These are phyloP conservation scores for Cercospora beticola DNA, from an alignment of 2,329 filamentous ascomycete species.

Conservation along the genomic window DNA sequence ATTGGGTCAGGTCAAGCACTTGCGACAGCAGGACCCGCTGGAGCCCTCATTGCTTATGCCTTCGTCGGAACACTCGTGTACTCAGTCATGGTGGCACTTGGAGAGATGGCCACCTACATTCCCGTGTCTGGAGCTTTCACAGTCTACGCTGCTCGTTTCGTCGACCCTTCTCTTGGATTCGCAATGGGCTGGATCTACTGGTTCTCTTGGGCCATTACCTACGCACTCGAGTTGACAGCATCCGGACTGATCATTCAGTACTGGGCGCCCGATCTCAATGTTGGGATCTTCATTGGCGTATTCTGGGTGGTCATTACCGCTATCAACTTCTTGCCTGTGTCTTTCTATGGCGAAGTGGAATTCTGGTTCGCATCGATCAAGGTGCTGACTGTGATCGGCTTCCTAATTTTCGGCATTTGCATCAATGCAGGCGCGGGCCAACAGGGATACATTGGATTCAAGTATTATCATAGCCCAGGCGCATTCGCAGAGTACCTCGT, in stretches of 20 bases:
- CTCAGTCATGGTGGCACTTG: constrained; percentile 50
- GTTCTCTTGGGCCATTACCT: constrained; percentile 46
- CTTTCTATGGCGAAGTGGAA: constrained; percentile 55
- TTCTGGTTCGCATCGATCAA: constrained; percentile 56
- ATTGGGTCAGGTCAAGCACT: constrained; percentile 43
- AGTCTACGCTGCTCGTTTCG: constrained; percentile 49
- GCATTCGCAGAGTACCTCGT: constrained; percentile 42
- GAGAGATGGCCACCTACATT: constrained; percentile 63
- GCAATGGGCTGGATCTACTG: constrained; percentile 51
- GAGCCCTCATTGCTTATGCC: constrained; percentile 46
- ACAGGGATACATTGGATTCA: constrained; percentile 60
- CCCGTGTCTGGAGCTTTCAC: constrained; percentile 57
- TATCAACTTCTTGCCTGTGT: constrained; percentile 53
- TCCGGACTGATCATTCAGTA: constrained; percentile 43
- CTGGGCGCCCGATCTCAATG: constrained; percentile 44
- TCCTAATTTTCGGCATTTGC: constrained; percentile 44
- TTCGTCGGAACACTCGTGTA: constrained; percentile 50
- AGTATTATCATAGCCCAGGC: constrained; percentile 46
- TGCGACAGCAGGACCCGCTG: constrained; percentile 43
- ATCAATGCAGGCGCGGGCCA: constrained; percentile 45
- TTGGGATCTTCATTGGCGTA: constrained; percentile 40
- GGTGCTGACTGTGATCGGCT: constrained; percentile 53
- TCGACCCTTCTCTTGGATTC: constrained; percentile 49
- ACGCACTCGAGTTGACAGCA: constrained; percentile 42
- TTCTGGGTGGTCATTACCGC: constrained; percentile 43